A percentile compares a stretch with the other conserved stretches of the same genome.
Evolutionary conservation across 257 asterid species (phyloP).

Genomic region (Fraxinus excelsior): DNA sequence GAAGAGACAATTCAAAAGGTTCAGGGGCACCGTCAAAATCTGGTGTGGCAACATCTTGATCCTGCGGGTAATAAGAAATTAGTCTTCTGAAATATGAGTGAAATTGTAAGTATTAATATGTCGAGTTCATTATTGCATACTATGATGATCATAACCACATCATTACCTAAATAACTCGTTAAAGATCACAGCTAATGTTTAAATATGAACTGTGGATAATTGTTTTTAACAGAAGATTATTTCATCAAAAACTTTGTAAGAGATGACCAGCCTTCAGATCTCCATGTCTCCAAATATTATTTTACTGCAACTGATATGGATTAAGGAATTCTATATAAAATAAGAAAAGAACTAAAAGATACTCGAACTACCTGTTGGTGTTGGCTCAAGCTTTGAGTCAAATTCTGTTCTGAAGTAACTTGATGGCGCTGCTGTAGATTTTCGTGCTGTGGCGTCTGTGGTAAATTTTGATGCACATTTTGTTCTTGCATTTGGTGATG

Average conservation of each 20-base stretch:
- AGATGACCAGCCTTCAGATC: neutral
- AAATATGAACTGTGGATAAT: neutral
- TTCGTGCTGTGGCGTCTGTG: constrained; percentile 40
- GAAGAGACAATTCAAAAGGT: constrained; percentile 37
- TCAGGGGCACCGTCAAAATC: constrained; percentile 32
- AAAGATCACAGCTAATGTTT: neutral
- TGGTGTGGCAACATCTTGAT: constrained; percentile 28
- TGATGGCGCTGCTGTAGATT: constrained; percentile 31
- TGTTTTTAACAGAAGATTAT: neutral
- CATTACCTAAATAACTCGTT: neutral
- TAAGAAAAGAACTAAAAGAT: neutral
- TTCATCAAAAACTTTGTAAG: neutral
- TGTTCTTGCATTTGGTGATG: constrained; percentile 43
- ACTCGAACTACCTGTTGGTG: constrained; percentile 33
- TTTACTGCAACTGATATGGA: neutral
- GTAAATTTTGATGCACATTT: constrained; percentile 32
- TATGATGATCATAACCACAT: neutral
- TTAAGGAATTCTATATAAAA: neutral
- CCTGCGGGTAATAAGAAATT: constrained; percentile 35
- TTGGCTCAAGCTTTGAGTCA: constrained; percentile 29
- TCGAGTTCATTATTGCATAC: too few species aligned
- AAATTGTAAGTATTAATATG: neutral
- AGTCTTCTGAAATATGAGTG: neutral
- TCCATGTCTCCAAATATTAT: neutral
- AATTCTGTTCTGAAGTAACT: constrained; percentile 16